phyloP scores from a whole-genome alignment of 768 basidiomycete genomes.

The Hygrophorus russula region DNA sequence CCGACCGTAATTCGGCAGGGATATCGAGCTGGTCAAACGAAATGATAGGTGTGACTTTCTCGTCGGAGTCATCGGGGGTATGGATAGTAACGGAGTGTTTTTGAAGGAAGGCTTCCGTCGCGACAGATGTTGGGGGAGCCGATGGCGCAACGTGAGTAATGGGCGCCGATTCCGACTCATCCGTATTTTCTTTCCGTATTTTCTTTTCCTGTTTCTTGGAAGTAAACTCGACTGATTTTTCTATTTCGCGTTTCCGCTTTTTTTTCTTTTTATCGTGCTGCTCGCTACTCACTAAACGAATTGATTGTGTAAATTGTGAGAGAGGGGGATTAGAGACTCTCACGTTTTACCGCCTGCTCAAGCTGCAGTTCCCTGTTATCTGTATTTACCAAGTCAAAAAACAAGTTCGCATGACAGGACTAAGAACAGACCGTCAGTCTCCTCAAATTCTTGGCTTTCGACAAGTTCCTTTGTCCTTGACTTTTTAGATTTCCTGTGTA shows the following conservation, averaged over 20 bases:
- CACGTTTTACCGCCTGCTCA: too few species aligned
- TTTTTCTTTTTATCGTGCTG: constrained; percentile 12
- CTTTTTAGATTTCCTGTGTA: too few species aligned
- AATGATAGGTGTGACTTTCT: constrained; percentile 51
- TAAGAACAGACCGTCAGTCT: too few species aligned
- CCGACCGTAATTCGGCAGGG: constrained; percentile 45
- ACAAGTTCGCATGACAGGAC: too few species aligned
- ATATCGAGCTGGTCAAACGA: constrained; percentile 66
- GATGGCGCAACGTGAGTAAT: constrained; percentile 13
- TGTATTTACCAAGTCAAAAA: too few species aligned
- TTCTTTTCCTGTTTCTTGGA: constrained; percentile 5
- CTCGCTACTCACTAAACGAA: too few species aligned
- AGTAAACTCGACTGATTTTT: not conserved
- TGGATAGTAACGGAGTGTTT: constrained; percentile 70
- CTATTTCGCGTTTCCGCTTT: constrained; percentile 12
- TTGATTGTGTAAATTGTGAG: too few species aligned
- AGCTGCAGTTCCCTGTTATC: too few species aligned
- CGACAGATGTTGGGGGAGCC: constrained; percentile 21
- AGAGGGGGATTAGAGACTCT: too few species aligned
- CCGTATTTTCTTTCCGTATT: constrained; percentile 5
- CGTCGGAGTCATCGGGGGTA: constrained; percentile 20
- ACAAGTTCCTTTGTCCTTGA: too few species aligned
- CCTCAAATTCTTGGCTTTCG: too few species aligned
- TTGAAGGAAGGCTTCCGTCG: constrained; percentile 52
- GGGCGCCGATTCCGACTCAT: constrained; percentile 13